Evolutionary conservation across 2,329 filamentous ascomycete species (phyloP), one percentile per base, ranked within the genome.

Genomic region (Epicoccum sorghinum): DNA sequence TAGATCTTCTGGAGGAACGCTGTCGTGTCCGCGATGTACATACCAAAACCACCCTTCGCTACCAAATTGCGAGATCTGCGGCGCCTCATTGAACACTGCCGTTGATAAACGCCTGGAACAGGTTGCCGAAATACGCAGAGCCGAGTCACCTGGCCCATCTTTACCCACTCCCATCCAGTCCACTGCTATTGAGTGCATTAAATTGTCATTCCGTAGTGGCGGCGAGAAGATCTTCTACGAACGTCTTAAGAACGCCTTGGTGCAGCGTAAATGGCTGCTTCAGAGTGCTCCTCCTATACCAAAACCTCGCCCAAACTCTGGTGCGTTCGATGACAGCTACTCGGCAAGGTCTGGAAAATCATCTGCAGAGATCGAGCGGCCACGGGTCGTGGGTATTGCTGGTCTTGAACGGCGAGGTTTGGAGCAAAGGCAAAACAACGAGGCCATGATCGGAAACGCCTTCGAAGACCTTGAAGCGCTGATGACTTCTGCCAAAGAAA

Each of bases 401-500:
- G 93, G 93, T 0, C 82, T 99, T 2, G 95, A 99, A 73, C 88
- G 91, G 66, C 86, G 92, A 58, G 90, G 91, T 0, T 77, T 93
- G 5, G 90, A 93, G 64, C 85, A 92, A 68, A 89, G 91, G 52
- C 93, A 91, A 77, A 96, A 96, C 73, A 98, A 97, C 65, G 92
- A 97, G 74, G 78, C 91, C 8, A 88, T 97, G 44, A 96, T 99
- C 60, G 93, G 93, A 24, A 92, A 86, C 61, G 93, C 95, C 0
- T 99, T 99, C 67, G 93, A 97, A 71, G 95, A 99, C 68, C 83
- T 99, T 0, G 93, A 98, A 71, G 93, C 95, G 3, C 81, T 99
- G 33, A 99, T 98, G 93, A 91, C 93, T 3, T 97, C 93, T 3
- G 95, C 95, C 4, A 97, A 98, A 71, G 91, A 99, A 71, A 91